These are phyloP conservation scores for Claviceps fusiformis DNA, from an alignment of 2,329 filamentous ascomycete genomes.

Conservation along the genomic window DNA sequence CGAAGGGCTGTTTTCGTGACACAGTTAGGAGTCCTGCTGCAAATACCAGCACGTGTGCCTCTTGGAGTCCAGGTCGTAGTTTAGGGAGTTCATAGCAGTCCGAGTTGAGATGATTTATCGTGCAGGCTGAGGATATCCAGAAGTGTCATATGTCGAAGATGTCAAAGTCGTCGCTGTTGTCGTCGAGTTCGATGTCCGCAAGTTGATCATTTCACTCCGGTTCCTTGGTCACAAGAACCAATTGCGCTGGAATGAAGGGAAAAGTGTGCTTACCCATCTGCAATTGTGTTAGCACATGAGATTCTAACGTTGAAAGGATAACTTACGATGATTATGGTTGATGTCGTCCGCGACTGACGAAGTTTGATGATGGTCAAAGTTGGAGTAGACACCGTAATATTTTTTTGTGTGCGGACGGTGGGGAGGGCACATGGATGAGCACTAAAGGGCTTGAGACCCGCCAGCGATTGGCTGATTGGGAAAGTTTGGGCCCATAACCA, in stretches of 20 bases:
- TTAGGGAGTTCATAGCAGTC: background rate
- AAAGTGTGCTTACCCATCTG: conserved; percentile 47
- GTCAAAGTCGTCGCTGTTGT: background rate
- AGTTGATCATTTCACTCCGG: background rate
- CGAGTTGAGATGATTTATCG: background rate
- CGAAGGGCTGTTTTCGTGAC: too few relatives aligned
- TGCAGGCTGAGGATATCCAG: background rate
- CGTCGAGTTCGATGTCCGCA: background rate
- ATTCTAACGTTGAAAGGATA: conserved; percentile 18
- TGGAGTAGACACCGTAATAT: conserved; percentile 23
- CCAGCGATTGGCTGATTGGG: conserved; percentile 19
- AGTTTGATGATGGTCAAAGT: conserved; percentile 27
- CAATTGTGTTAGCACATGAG: conserved; percentile 25
- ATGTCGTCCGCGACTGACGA: conserved; percentile 30
- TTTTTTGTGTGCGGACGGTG: conserved; percentile 30
- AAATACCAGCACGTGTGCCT: background rate
- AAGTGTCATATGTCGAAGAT: background rate
- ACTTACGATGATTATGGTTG: conserved; percentile 37
- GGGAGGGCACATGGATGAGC: conserved; percentile 23
- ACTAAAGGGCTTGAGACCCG: conserved; percentile 24
- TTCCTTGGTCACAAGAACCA: background rate
- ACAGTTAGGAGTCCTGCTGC: background rate
- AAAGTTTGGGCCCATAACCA: background rate
- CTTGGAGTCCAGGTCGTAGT: background rate
- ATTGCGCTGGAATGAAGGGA: conserved; percentile 7